Evolutionary conservation across 2,329 filamentous ascomycete genomes (phyloP).

Genomic region (Calycina marina): DNA sequence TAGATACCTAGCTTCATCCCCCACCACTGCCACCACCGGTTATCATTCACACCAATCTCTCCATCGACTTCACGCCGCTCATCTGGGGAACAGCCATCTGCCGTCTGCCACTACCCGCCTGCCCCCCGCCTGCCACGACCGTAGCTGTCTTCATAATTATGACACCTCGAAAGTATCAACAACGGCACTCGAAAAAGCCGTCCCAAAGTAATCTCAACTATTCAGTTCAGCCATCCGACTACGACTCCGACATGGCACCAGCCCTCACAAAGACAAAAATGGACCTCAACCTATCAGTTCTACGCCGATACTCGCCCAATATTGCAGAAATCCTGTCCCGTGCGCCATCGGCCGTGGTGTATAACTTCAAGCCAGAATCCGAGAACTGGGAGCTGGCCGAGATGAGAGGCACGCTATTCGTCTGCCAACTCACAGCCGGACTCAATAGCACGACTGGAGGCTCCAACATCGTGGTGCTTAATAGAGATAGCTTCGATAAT

Average conservation of each 20-base stretch:
- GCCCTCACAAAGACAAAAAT: constrained; percentile 50
- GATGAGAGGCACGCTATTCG: constrained; percentile 78
- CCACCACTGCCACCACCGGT: too few relatives aligned
- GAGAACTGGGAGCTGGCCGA: constrained; percentile 72
- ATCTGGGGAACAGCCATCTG: too few relatives aligned
- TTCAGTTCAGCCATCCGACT: constrained; percentile 34
- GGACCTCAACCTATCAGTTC: constrained; percentile 74
- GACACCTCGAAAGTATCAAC: constrained; percentile 27
- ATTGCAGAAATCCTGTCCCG: constrained; percentile 63
- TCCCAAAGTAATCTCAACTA: constrained; percentile 19
- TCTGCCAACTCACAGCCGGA: constrained; percentile 47
- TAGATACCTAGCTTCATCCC: too few relatives aligned
- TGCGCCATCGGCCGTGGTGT: constrained; percentile 75
- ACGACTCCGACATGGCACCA: constrained; percentile 31
- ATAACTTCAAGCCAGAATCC: constrained; percentile 54
- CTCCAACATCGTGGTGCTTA: constrained; percentile 55
- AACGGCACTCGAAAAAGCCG: constrained; percentile 22
- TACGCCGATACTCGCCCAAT: constrained; percentile 65
- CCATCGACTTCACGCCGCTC: too few relatives aligned
- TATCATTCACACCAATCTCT: too few relatives aligned
- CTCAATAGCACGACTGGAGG: constrained; percentile 25
- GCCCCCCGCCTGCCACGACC: too few relatives aligned
- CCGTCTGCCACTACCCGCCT: too few relatives aligned
- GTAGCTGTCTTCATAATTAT: too few relatives aligned
- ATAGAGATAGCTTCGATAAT: constrained; percentile 57